Conservation (phyloP, 1,139 yeast genomes). For the Pichia sp. region DNA sequence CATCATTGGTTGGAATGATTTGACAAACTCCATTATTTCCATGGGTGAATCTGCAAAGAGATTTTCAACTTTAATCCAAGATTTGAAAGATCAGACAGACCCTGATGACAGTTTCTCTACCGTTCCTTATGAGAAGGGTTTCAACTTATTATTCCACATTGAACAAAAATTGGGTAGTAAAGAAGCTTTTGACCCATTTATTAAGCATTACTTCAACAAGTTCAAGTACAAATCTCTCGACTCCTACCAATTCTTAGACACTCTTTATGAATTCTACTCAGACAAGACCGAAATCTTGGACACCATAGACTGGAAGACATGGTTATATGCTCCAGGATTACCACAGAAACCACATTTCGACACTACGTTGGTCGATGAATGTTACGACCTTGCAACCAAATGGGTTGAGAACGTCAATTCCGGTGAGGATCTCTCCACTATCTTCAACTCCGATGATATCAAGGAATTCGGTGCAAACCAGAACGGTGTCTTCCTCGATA, state of each 20-base stretch:
- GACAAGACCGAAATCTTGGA: conserved; percentile 47
- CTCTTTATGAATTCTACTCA: conserved; percentile 59
- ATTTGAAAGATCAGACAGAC: conserved; percentile 55
- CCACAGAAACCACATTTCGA: conserved; percentile 83
- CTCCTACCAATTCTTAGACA: conserved; percentile 72
- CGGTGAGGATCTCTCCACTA: conserved; percentile 17
- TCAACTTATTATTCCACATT: conserved; percentile 64
- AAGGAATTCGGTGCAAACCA: conserved; percentile 63
- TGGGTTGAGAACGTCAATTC: conserved; percentile 42
- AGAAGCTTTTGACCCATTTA: conserved; percentile 65
- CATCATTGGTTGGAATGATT: conserved; percentile 83
- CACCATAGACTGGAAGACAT: conserved; percentile 72
- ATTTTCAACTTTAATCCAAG: conserved; percentile 62
- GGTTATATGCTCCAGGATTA: conserved; percentile 79
- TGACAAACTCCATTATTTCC: conserved; percentile 55
- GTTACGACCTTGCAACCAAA: conserved; percentile 54
- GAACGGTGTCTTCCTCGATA: conserved; percentile 69
- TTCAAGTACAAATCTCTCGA: conserved; percentile 69
- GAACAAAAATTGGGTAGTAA: conserved; percentile 71
- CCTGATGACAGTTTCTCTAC: conserved; percentile 88
- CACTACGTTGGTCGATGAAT: conserved; percentile 68
- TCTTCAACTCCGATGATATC: conserved; percentile 40
- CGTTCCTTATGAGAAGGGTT: conserved; percentile 91
- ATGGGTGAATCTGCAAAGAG: conserved; percentile 49
- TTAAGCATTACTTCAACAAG: conserved; percentile 66